Conservation (phyloP, 148 eudicot genomes). For the Chenopodium quinoa region DNA sequence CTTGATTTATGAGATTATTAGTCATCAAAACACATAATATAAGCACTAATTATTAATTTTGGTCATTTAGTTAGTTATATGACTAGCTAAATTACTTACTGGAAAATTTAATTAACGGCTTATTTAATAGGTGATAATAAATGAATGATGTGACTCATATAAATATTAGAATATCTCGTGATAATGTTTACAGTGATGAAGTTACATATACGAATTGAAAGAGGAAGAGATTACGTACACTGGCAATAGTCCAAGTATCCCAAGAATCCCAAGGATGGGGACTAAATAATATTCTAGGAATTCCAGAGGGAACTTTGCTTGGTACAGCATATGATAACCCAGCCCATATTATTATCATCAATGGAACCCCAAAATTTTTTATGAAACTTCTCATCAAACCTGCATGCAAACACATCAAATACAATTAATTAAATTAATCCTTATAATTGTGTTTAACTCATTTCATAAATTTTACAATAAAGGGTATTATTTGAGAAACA, state of each 20-base stretch:
- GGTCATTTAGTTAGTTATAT: background rate
- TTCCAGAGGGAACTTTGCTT: conserved; percentile 47
- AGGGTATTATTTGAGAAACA: no score
- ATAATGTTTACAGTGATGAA: no score
- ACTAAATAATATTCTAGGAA: conserved; percentile 71
- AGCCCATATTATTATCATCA: conserved; percentile 65
- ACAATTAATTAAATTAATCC: no score
- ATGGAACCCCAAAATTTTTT: conserved; percentile 81
- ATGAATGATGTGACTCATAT: background rate
- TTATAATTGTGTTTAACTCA: no score
- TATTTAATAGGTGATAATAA: background rate
- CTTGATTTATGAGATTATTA: background rate
- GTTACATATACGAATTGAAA: no score
- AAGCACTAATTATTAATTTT: no score
- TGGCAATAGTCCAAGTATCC: conserved; percentile 66
- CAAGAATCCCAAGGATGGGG: conserved; percentile 80
- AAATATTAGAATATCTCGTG: background rate
- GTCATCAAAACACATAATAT: background rate
- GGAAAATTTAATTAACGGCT: background rate
- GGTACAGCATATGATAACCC: conserved; percentile 56
- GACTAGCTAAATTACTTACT: no score
- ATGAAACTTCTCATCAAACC: conserved; percentile 55
- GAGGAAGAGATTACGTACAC: conserved; percentile 36
- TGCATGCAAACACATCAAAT: conserved; percentile 11
- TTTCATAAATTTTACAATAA: no score